Evolutionary conservation across 306 rosid genomes (phyloP).

Genomic region (Rosa lucieae): DNA sequence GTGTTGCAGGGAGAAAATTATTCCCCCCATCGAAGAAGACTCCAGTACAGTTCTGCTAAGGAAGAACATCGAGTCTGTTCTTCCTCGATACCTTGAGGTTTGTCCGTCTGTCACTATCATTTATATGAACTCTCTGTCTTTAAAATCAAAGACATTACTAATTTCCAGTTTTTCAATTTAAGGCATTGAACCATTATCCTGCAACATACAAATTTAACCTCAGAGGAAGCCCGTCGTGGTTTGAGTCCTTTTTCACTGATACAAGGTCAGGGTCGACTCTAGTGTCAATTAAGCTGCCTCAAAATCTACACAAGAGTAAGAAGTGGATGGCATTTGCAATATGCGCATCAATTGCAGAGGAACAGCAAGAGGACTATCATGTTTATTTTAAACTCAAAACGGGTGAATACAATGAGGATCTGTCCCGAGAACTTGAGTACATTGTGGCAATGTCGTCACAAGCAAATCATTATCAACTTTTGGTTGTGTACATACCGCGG

Average conservation of each 20-base stretch:
- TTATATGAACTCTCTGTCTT: background rate
- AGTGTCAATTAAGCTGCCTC: background rate
- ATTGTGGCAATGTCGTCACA: background rate
- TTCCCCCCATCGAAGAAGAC: background rate
- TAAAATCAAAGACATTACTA: background rate
- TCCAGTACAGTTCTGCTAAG: background rate
- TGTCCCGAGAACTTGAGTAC: too few species aligned
- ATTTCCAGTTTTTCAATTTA: background rate
- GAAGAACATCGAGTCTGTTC: background rate
- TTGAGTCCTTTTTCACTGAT: background rate
- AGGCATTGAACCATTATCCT: background rate
- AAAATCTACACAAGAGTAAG: background rate
- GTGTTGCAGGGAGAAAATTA: background rate
- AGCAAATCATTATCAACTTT: background rate
- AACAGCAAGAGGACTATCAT: background rate
- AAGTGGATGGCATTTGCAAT: background rate
- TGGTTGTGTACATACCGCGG: background rate
- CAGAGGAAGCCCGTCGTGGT: background rate
- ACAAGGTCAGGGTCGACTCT: background rate
- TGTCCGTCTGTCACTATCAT: background rate
- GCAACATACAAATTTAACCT: background rate
- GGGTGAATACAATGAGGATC: too few species aligned
- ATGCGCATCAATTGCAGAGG: background rate
- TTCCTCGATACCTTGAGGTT: slow-evolving; percentile 1
- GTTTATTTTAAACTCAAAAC: too few species aligned